phyloP scores from a whole-genome alignment of 1,139 yeast genomes.

The Barnettozyma hawaiiensis region DNA sequence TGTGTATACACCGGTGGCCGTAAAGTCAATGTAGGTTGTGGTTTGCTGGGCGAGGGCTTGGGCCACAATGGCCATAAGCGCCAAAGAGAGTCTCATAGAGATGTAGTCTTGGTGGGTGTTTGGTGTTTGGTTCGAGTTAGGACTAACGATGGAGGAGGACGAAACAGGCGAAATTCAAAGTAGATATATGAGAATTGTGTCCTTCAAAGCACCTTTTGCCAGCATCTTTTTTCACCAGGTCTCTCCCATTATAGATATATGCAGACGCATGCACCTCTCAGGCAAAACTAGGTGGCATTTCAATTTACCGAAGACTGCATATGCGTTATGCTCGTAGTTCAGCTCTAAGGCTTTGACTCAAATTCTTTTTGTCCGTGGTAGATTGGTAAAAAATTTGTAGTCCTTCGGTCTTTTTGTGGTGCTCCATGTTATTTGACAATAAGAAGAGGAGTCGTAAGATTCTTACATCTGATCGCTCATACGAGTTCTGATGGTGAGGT shows the following conservation, averaged over 20 bases:
- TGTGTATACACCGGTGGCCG: constrained; percentile 18
- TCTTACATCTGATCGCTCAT: no score
- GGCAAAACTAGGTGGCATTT: background rate
- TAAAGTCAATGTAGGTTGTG: constrained; percentile 18
- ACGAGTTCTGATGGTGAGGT: no score
- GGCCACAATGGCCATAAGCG: constrained; percentile 15
- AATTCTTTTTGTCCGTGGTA: no score
- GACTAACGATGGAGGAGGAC: background rate
- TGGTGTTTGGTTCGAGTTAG: background rate
- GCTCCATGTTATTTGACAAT: no score
- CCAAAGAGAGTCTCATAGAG: constrained; percentile 16
- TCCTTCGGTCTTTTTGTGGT: no score
- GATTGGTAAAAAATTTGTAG: no score
- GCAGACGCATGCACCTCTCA: background rate
- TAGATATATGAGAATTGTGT: background rate
- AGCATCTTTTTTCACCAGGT: background rate
- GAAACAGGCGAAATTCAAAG: background rate
- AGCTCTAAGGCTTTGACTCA: no score
- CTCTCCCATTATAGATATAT: background rate
- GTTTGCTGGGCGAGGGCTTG: constrained; percentile 18
- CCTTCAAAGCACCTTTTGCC: background rate
- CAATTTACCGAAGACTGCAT: background rate
- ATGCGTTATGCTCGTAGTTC: no score
- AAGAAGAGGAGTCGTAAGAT: no score
- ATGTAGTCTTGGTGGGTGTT: background rate